A percentile compares a stretch with the other conserved stretches of the same genome.
Evolutionary conservation across 1,139 yeast species (phyloP).

Genomic region (Arxiozyma heterogenica): DNA sequence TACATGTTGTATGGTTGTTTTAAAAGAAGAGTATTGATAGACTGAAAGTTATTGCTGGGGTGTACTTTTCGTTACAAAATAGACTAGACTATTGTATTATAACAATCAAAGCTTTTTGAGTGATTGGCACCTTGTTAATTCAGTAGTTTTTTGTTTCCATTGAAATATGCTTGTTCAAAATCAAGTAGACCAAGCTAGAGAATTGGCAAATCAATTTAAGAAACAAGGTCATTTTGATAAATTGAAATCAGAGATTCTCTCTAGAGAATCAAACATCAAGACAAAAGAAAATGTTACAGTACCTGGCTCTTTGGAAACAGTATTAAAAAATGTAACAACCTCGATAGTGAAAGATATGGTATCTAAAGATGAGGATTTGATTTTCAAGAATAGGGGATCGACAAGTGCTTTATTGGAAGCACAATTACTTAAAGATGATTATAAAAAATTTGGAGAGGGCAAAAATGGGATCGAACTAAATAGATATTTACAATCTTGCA

Average conservation of each 20-base stretch:
- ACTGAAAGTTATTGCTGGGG: no score
- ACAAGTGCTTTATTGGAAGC: conserved; percentile 30
- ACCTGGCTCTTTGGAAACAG: not conserved
- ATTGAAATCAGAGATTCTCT: conserved; percentile 20
- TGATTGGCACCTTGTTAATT: no score
- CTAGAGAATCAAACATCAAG: conserved; percentile 5
- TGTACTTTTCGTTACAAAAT: no score
- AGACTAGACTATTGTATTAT: no score
- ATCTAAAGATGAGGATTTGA: conserved; percentile 21
- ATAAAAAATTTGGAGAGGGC: conserved; percentile 17
- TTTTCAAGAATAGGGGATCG: conserved; percentile 29
- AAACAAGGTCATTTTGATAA: conserved; percentile 28
- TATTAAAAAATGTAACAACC: not conserved
- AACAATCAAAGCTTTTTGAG: not conserved
- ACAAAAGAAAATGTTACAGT: conserved; percentile 1
- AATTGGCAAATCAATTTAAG: conserved; percentile 26
- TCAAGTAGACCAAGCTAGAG: conserved; percentile 20
- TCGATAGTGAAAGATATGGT: conserved; percentile 23
- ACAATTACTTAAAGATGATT: conserved; percentile 23
- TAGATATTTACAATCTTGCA: conserved; percentile 9
- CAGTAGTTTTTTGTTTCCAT: no score
- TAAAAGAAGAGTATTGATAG: no score
- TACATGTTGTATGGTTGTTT: no score
- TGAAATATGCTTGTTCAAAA: not conserved
- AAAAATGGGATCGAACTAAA: conserved; percentile 15